A percentile compares a stretch with the other conserved stretches of the same genome.
Conservation (phyloP, 352 stramenopile genomes). For the Blastocystis sp. region DNA sequence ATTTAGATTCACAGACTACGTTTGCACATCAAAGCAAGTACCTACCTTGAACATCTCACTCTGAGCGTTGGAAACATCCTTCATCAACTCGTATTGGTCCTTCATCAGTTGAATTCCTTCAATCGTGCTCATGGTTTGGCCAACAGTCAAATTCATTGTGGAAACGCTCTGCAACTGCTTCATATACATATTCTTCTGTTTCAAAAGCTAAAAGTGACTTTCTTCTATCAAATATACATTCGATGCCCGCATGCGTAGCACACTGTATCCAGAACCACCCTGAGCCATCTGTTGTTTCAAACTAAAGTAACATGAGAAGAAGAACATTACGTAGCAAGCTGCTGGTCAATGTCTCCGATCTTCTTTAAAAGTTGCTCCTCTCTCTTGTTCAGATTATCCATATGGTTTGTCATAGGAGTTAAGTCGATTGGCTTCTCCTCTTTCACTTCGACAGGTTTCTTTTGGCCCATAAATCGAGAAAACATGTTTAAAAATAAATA, state of each 20-base stretch:
- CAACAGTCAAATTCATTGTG: slow-evolving; percentile 31
- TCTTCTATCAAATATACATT: neutral
- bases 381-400: slow-evolving; percentile 1
- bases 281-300: slow-evolving; percentile 41
- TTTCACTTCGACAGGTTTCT: neutral
- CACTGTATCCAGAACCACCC: neutral
- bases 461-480: slow-evolving; percentile 23
- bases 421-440: slow-evolving; percentile 46
- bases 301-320: neutral
- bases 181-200: neutral
- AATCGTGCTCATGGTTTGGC: slow-evolving; percentile 4
- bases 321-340: neutral
- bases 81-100: slow-evolving; percentile 50
- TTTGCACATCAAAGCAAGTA: neutral
- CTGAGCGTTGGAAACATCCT: slow-evolving; percentile 39
- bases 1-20: slow-evolving; percentile 24
- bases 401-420: slow-evolving; percentile 16
- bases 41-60: slow-evolving; percentile 37
- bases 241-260: neutral
- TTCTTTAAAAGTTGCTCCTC: slow-evolving; percentile 33
- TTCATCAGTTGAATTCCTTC: slow-evolving; percentile 49
- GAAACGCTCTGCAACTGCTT: slow-evolving; percentile 18
- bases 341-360: neutral
- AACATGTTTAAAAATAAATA: slow-evolving; percentile 42
- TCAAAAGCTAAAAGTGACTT: slow-evolving; percentile 13